Evolutionary conservation across 2,329 filamentous ascomycete species (phyloP), one percentile per base, ranked within the genome.

Genomic region (Stachybotrys chlorohalonatus): DNA sequence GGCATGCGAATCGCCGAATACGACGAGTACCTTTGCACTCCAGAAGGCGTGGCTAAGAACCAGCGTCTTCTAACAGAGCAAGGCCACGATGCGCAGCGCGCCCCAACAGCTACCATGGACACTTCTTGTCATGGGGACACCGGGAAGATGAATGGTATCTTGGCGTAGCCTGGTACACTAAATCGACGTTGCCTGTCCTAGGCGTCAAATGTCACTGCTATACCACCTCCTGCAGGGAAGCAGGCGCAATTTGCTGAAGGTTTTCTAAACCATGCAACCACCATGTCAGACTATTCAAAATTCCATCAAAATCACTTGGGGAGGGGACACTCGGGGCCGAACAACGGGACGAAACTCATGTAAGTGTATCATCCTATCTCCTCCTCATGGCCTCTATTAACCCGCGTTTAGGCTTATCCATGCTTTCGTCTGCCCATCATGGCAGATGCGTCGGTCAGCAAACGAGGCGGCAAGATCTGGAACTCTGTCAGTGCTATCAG

Each of bases 1-100:
- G 79, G 77, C 7, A 70, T 80, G 60, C 74, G 76, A 31, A 74
- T 82, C 49, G 70, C 73, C 17, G 74, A 80, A 58, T 81, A 78
- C 59, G 75, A 80, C 56, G 77, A 80, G 50, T 72, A 69, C 31
- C 54, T 67, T 13, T 56, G 57, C 8, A 63, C 62, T 2, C 57
- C 63, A 7, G 66, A 67, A 48, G 63, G 64, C 11, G 55, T 63
- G 24, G 46, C 36, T 42, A 13, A 42, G 36, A 42, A 42, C 36
- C 36, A 42, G 36, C 36, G 36, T 13, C 36, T 42, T 13, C 8
- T 42, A 5, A 42, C 13, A 13, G 36, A 42, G 36, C 36, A 9
- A 9, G 36, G 13, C 8, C 59, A 54, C 15, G 62, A 64, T 50
- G 63, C 69, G 47, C 61, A 65, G 47, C 56, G 59, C 36, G 36